Evolutionary conservation across 805 yeast genomes (phyloP).

Genomic region (Alloascoidea hylecoeti): DNA sequence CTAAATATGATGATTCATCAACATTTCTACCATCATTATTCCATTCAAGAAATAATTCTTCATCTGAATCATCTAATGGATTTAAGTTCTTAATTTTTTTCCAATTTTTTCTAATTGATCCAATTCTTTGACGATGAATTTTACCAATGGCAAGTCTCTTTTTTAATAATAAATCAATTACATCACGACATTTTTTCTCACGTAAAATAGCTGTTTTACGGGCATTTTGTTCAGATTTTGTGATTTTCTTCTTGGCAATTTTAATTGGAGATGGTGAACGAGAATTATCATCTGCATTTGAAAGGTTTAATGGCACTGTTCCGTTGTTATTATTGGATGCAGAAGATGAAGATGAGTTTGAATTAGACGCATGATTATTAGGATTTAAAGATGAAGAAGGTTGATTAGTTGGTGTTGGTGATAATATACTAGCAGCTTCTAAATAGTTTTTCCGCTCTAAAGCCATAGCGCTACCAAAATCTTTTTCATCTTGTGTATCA

Average conservation of each 20-base stretch:
- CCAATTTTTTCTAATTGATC: constrained; percentile 16
- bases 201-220: constrained; percentile 5
- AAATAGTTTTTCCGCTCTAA: constrained; percentile 22
- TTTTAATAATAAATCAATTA: constrained; percentile 11
- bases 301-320: constrained; percentile 7
- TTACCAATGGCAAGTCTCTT: constrained; percentile 10
- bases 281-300: constrained; percentile 8
- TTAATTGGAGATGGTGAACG: constrained; percentile 5
- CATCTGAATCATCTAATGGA: constrained; percentile 19
- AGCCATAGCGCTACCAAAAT: constrained; percentile 26
- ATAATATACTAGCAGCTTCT: constrained; percentile 7
- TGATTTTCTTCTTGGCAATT: constrained; percentile 3
- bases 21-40: background rate
- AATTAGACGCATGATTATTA: constrained; percentile 3
- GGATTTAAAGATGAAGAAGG: constrained; percentile 3
- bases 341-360: constrained; percentile 6
- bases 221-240: constrained; percentile 5
- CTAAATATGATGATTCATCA: background rate
- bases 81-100: constrained; percentile 14
- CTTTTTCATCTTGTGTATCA: constrained; percentile 27
- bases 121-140: constrained; percentile 9
- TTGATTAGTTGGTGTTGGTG: constrained; percentile 4
- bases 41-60: constrained; percentile 9
- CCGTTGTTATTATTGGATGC: constrained; percentile 5
- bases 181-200: constrained; percentile 8